Evolutionary conservation across 164 flowering plant genomes (phyloP).

Genomic region (Nymphaea thermarum): DNA sequence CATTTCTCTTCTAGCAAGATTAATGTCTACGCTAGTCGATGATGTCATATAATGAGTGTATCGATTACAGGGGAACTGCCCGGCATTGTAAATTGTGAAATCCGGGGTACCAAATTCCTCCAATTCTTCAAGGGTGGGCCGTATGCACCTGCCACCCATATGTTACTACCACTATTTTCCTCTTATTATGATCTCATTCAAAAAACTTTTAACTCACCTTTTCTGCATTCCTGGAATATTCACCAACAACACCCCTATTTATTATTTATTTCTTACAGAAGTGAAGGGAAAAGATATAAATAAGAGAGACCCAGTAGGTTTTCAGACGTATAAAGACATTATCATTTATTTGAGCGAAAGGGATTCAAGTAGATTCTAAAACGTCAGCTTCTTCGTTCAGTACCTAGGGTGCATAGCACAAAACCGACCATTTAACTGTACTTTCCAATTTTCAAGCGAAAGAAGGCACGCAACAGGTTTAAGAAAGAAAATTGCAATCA

Average conservation of each 20-base stretch:
- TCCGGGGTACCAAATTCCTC: conserved; percentile 98
- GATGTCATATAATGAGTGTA: conserved; percentile 99
- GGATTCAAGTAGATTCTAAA: no score
- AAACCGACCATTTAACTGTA: no score
- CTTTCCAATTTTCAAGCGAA: no score
- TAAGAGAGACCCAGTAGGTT: no score
- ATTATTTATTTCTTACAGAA: not conserved
- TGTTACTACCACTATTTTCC: not conserved
- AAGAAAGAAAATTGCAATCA: no score
- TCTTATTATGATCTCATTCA: not conserved
- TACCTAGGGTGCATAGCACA: no score
- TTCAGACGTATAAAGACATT: no score
- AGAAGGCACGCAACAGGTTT: no score
- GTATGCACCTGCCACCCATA: conserved; percentile 94
- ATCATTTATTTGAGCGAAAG: no score
- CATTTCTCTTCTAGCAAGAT: conserved; percentile 93
- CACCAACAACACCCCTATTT: not conserved
- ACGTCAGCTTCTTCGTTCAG: no score
- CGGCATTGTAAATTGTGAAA: conserved; percentile 99
- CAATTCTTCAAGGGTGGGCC: conserved; percentile 96
- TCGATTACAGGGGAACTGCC: conserved; percentile 97
- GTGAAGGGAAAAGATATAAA: not conserved
- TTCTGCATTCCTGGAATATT: not conserved
- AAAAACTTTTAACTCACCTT: not conserved
- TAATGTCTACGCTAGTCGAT: conserved; percentile 92